Conservation (phyloP, 345 rosid genomes). For the Populus simonii region DNA sequence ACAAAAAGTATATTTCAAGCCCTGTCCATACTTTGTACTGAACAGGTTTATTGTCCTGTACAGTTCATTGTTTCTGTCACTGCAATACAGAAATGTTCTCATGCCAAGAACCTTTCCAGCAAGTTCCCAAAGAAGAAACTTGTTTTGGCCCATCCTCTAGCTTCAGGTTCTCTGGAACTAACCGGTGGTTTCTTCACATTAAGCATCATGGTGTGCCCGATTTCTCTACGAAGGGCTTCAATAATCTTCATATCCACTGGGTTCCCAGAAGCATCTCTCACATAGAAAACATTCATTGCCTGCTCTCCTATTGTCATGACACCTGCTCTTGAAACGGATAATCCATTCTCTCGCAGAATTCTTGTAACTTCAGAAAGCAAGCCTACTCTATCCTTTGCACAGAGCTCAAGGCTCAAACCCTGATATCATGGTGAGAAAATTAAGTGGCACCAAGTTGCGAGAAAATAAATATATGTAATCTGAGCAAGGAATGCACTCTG, state of each 20-base stretch:
- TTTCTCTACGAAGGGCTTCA: slow-evolving; percentile 75
- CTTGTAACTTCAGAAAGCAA: slow-evolving; percentile 83
- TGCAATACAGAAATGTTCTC: slow-evolving; percentile 22
- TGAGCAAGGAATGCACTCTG: background rate
- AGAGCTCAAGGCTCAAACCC: slow-evolving; percentile 84
- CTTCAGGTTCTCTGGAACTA: slow-evolving; percentile 42
- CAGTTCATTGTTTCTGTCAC: slow-evolving; percentile 4
- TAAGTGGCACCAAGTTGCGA: background rate
- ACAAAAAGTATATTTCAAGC: background rate
- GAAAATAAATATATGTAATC: background rate
- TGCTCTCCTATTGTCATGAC: slow-evolving; percentile 82
- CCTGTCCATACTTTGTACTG: background rate
- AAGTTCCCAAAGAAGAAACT: slow-evolving; percentile 87
- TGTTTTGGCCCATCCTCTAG: slow-evolving; percentile 68
- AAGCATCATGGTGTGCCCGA: slow-evolving; percentile 79
- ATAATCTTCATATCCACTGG: slow-evolving; percentile 74
- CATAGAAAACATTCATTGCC: slow-evolving; percentile 82
- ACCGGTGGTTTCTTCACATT: slow-evolving; percentile 66
- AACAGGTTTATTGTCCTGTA: slow-evolving; percentile 26
- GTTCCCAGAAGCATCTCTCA: slow-evolving; percentile 80
- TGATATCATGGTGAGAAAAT: slow-evolving; percentile 15
- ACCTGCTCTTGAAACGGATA: slow-evolving; percentile 78
- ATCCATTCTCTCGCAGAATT: slow-evolving; percentile 78
- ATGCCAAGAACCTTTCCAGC: slow-evolving; percentile 74
- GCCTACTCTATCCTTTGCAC: slow-evolving; percentile 85